Percentiles rank a stretch among this genome's conserved stretches.
Conservation (phyloP, 139 green algal genomes). For the Microglena sp. region DNA sequence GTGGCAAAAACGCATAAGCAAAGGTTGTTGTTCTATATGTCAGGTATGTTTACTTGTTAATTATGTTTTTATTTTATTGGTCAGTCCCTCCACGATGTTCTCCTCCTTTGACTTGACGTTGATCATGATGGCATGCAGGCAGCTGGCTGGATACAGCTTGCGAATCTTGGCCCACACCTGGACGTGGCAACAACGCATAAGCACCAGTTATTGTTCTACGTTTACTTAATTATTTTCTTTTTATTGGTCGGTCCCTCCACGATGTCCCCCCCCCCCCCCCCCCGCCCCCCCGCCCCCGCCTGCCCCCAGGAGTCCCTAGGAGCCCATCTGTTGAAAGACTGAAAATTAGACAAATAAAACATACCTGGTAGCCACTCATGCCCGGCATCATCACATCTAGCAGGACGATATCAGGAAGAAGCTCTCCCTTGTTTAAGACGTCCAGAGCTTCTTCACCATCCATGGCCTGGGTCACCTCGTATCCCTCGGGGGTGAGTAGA, state of each 20-base stretch:
- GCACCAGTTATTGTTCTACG: slow-evolving; percentile 11
- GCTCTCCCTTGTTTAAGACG: slow-evolving; percentile 15
- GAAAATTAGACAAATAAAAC: no score
- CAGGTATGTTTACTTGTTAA: not conserved
- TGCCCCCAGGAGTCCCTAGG: slow-evolving; percentile 62
- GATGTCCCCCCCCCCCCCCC: no score
- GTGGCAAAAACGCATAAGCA: no score
- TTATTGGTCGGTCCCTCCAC: no score
- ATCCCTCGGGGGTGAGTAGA: slow-evolving; percentile 35
- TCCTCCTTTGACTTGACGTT: not conserved
- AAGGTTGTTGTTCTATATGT: not conserved
- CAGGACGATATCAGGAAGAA: slow-evolving; percentile 46
- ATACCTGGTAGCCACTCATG: slow-evolving; percentile 55
- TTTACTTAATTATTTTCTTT: no score
- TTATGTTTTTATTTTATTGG: no score
- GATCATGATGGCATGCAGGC: slow-evolving; percentile 34
- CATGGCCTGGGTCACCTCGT: slow-evolving; percentile 37
- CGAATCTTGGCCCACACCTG: slow-evolving; percentile 39
- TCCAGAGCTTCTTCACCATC: slow-evolving; percentile 32
- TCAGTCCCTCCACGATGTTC: slow-evolving; percentile 58
- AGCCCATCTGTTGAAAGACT: no score
- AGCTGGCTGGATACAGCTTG: slow-evolving; percentile 34
- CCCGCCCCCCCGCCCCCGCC: no score
- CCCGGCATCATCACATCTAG: slow-evolving; percentile 73
- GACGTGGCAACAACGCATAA: slow-evolving; percentile 61